Evolutionary conservation across 768 basidiomycete species (phyloP).

Genomic region (Sarcomyxa edulis): DNA sequence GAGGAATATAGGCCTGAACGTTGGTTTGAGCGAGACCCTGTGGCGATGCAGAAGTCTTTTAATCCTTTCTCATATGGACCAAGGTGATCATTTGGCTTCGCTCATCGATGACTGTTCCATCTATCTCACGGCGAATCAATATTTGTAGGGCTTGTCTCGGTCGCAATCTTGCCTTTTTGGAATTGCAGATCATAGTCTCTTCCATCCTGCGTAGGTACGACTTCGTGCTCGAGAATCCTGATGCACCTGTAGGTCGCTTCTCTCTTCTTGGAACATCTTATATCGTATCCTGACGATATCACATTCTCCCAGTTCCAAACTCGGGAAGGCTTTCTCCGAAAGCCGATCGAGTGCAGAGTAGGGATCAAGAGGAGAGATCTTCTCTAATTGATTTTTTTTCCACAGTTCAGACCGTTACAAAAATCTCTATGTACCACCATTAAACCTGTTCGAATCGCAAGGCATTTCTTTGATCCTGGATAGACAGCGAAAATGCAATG

Average conservation of each 20-base stretch:
- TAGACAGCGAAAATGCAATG: no score
- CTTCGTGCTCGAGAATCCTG: slow-evolving; percentile 59
- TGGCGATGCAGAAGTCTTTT: slow-evolving; percentile 63
- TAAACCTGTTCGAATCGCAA: no score
- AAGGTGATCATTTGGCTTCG: slow-evolving; percentile 34
- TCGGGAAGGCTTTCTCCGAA: slow-evolving; percentile 83
- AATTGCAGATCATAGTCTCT: slow-evolving; percentile 76
- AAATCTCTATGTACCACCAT: no score
- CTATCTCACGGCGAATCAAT: slow-evolving; percentile 3
- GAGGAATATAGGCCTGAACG: slow-evolving; percentile 77
- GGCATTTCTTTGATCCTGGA: no score
- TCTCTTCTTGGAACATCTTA: slow-evolving; percentile 6
- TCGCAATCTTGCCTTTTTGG: slow-evolving; percentile 74
- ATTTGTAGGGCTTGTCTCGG: slow-evolving; percentile 72
- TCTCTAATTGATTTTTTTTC: no score
- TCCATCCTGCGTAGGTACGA: slow-evolving; percentile 75
- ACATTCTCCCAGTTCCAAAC: slow-evolving; percentile 50
- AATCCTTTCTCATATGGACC: slow-evolving; percentile 87
- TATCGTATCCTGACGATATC: slow-evolving; percentile 10
- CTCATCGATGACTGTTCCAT: neutral
- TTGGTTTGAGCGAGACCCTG: slow-evolving; percentile 72
- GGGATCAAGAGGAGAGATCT: slow-evolving; percentile 63
- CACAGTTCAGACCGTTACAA: no score
- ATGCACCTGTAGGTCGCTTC: slow-evolving; percentile 41
- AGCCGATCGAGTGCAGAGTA: slow-evolving; percentile 68